A percentile compares a stretch with the other conserved stretches of the same genome.
These are phyloP conservation scores for Colletotrichum echinochloae DNA, from an alignment of 2,329 filamentous ascomycete species.

Conservation along the genomic window DNA sequence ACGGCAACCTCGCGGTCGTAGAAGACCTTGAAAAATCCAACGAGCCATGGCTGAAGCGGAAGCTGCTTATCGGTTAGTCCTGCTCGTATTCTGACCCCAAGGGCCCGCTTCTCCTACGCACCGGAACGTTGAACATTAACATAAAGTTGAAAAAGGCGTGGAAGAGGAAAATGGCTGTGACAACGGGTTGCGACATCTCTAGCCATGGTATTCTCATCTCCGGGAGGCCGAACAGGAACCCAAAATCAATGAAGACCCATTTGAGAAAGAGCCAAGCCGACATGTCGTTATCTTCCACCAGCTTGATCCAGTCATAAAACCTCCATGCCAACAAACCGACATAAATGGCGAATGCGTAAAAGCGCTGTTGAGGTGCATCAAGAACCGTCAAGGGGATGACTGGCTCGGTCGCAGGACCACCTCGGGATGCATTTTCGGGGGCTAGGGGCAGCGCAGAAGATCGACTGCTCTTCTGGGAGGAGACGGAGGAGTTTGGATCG, in stretches of 20 bases:
- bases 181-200: constrained; percentile 84
- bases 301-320: constrained; percentile 84
- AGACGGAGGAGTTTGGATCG: constrained; percentile 40
- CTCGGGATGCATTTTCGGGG: constrained; percentile 54
- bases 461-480: constrained; percentile 30
- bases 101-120: constrained; percentile 54
- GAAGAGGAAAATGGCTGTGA: constrained; percentile 75
- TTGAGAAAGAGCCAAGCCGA: constrained; percentile 94
- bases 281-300: constrained; percentile 84
- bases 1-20: constrained; percentile 95
- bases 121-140: constrained; percentile 91
- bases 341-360: constrained; percentile 88
- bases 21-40: constrained; percentile 80
- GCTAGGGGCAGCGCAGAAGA: constrained; percentile 58
- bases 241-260: constrained; percentile 88
- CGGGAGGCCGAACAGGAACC: constrained; percentile 89
- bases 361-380: constrained; percentile 90
- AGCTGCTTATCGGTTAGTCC: constrained; percentile 60
- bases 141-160: constrained; percentile 84
- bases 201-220: constrained; percentile 95
- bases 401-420: constrained; percentile 59
- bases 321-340: constrained; percentile 82
- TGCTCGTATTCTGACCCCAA: background rate
- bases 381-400: constrained; percentile 84
- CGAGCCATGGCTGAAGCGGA: constrained; percentile 79